A percentile compares a stretch with the other conserved stretches of the same genome.
Evolutionary conservation across 2,329 filamentous ascomycete genomes (phyloP).

Genomic region (Epichloe scottii): DNA sequence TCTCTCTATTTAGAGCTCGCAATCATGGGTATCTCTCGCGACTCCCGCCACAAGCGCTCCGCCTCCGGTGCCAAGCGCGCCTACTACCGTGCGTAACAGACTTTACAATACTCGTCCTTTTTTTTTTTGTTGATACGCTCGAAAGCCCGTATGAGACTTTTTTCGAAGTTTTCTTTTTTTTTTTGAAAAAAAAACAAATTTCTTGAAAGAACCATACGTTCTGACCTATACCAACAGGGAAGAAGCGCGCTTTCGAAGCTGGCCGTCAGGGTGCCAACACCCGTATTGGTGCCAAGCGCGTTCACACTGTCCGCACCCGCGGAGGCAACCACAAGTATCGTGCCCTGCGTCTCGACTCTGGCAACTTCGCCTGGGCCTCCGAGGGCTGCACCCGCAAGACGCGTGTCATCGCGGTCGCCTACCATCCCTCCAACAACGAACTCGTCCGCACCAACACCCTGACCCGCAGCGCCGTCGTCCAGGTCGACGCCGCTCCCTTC

Average conservation of each 20-base stretch:
- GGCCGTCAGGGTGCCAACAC: slow-evolving; percentile 99
- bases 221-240: slow-evolving; percentile 64
- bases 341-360: slow-evolving; percentile 93
- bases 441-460: slow-evolving; percentile 99
- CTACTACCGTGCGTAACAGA: slow-evolving; percentile 64
- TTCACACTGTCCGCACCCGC: slow-evolving; percentile 93
- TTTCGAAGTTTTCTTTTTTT: neutral
- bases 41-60: slow-evolving; percentile 99
- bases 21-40: slow-evolving; percentile 99
- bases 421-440: slow-evolving; percentile 99
- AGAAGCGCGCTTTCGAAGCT: slow-evolving; percentile 99
- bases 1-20: slow-evolving; percentile 45
- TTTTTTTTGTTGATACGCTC: slow-evolving; percentile 20
- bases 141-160: slow-evolving; percentile 52
- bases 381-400: slow-evolving; percentile 98
- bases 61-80: slow-evolving; percentile 96
- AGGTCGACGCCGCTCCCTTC: slow-evolving; percentile 98
- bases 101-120: slow-evolving; percentile 3
- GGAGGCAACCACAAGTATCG: slow-evolving; percentile 99
- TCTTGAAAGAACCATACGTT: slow-evolving; percentile 44
- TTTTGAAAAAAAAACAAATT: neutral
- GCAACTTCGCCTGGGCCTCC: slow-evolving; percentile 99
- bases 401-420: slow-evolving; percentile 95
- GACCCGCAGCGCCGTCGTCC: slow-evolving; percentile 96
- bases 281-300: slow-evolving; percentile 93